A percentile compares a stretch with the other conserved stretches of the same genome.
phyloP scores from a whole-genome alignment of 2,329 filamentous ascomycete genomes.

The Hysterium pulicare region DNA sequence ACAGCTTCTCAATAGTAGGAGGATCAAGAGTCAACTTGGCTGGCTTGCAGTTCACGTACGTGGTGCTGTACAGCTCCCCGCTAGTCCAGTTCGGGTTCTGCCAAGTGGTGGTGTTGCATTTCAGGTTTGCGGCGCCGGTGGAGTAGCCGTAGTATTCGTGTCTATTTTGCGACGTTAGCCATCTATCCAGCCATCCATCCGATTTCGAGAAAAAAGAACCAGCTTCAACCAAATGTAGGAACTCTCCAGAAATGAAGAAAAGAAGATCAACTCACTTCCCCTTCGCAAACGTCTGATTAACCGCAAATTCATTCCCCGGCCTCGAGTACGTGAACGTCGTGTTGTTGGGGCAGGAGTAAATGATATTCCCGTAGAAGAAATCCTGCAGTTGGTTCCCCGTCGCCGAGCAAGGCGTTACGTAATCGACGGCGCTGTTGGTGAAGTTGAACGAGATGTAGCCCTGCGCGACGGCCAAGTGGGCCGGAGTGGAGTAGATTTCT shows the following conservation, averaged over 20 bases:
- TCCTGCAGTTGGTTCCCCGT: slow-evolving; percentile 2
- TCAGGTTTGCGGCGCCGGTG: background rate
- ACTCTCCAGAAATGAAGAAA: background rate
- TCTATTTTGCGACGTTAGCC: background rate
- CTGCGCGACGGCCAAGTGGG: slow-evolving; percentile 9
- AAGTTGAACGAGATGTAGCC: slow-evolving; percentile 9
- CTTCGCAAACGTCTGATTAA: slow-evolving; percentile 9
- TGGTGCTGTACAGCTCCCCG: slow-evolving; percentile 8
- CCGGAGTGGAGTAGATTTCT: slow-evolving; percentile 9
- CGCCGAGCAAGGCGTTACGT: slow-evolving; percentile 4
- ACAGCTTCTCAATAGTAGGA: no score
- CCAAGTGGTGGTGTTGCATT: slow-evolving; percentile 1
- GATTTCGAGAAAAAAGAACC: no score
- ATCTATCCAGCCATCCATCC: no score
- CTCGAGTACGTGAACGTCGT: slow-evolving; percentile 9
- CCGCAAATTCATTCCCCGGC: slow-evolving; percentile 4
- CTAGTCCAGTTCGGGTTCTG: slow-evolving; percentile 11
- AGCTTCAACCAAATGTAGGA: background rate
- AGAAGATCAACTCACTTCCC: slow-evolving; percentile 1
- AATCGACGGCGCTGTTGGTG: slow-evolving; percentile 2
- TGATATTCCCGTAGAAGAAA: slow-evolving; percentile 7
- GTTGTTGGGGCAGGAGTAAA: slow-evolving; percentile 1
- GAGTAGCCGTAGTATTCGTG: background rate
- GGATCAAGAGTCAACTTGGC: background rate
- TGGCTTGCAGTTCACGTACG: background rate